Percentiles rank a stretch among this genome's conserved stretches.
Conservation (phyloP, 202 grass and related monocot genomes). For the Carex arenaria region DNA sequence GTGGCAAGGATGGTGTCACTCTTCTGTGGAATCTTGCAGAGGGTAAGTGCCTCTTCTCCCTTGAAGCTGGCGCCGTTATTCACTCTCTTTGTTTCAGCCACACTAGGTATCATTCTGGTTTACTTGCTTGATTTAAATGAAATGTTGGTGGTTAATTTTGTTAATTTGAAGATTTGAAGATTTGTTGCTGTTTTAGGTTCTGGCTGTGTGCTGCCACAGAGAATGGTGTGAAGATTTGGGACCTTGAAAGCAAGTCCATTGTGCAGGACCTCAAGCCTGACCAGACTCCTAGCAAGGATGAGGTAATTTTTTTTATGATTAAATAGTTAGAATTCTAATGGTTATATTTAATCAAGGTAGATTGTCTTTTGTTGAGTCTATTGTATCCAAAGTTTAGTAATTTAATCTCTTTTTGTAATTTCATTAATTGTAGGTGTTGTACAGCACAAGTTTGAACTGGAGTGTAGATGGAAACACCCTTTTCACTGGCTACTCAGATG, state of each 20-base stretch:
- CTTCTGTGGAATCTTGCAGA: slow-evolving; percentile 73
- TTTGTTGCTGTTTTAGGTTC: slow-evolving; percentile 20
- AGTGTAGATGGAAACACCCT: slow-evolving; percentile 80
- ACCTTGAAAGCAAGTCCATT: slow-evolving; percentile 77
- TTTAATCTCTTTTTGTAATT: background rate
- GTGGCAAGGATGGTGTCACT: slow-evolving; percentile 61
- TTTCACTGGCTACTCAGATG: slow-evolving; percentile 78
- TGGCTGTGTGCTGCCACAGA: slow-evolving; percentile 83
- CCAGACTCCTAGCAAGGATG: slow-evolving; percentile 54
- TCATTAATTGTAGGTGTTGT: slow-evolving; percentile 41
- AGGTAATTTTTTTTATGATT: slow-evolving; percentile 29
- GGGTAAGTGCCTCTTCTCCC: slow-evolving; percentile 73
- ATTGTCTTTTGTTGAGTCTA: background rate
- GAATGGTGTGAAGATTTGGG: slow-evolving; percentile 91
- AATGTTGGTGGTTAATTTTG: background rate
- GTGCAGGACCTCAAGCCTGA: slow-evolving; percentile 91
- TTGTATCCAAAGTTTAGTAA: background rate
- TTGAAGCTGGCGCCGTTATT: slow-evolving; percentile 68
- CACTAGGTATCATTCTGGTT: slow-evolving; percentile 29
- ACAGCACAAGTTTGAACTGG: slow-evolving; percentile 93
- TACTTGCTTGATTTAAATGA: background rate
- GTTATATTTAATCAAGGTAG: background rate
- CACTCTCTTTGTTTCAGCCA: slow-evolving; percentile 84
- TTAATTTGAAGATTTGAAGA: background rate
- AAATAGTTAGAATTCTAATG: background rate